These are phyloP conservation scores for Lepidium africanum DNA, from an alignment of 345 rosid species.

Conservation along the genomic window DNA sequence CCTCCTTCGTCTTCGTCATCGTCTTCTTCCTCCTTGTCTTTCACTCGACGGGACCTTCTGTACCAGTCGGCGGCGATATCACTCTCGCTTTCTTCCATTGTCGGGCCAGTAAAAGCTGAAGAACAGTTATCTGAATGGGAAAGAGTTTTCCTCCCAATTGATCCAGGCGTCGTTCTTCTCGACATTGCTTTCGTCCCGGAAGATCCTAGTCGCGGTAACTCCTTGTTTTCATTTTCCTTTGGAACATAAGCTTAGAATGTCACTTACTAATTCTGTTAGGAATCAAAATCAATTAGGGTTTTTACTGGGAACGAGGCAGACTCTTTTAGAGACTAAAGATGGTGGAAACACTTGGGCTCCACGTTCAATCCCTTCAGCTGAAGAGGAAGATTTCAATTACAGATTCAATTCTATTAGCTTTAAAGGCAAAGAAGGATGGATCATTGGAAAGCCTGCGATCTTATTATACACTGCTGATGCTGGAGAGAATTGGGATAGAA, in stretches of 20 bases:
- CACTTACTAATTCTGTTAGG: not conserved
- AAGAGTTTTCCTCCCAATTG: constrained; percentile 60
- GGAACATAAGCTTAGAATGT: not conserved
- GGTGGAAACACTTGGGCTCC: constrained; percentile 73
- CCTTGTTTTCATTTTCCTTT: no score
- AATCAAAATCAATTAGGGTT: constrained; percentile 38
- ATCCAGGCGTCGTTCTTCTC: constrained; percentile 93
- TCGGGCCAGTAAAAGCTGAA: constrained; percentile 33
- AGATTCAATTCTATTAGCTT: constrained; percentile 88
- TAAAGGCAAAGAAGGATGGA: constrained; percentile 92
- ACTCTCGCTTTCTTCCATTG: constrained; percentile 28
- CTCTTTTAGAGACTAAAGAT: constrained; percentile 82
- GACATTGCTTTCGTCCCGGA: constrained; percentile 89
- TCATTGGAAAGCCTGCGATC: constrained; percentile 87
- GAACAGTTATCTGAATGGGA: constrained; percentile 78
- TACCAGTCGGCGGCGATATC: constrained; percentile 48
- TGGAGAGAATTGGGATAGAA: constrained; percentile 79
- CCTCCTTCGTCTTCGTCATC: constrained; percentile 14
- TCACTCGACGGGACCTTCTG: constrained; percentile 42
- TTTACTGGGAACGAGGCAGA: constrained; percentile 81
- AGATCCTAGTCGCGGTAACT: constrained; percentile 54
- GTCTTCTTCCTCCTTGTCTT: constrained; percentile 11
- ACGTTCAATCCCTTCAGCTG: constrained; percentile 83
- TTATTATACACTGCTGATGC: constrained; percentile 74
- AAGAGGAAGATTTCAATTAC: constrained; percentile 94